Percentiles rank a stretch among this genome's conserved stretches.
phyloP scores from a whole-genome alignment of 257 asterid species.

The Lantana camara region DNA sequence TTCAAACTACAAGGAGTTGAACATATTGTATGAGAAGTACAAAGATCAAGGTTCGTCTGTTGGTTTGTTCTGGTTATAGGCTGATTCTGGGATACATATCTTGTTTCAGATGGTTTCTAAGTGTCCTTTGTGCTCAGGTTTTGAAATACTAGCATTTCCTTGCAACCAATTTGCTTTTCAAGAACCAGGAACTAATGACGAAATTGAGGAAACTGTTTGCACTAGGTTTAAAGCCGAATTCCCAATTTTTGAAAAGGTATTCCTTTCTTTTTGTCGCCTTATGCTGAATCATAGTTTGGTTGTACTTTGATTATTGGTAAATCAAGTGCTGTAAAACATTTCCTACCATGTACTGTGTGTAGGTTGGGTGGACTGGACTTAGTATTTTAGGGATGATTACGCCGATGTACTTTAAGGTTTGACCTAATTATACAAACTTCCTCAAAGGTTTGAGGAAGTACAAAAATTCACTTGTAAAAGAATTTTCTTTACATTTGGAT shows the following conservation, averaged over 20 bases:
- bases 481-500: no score
- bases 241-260: constrained; percentile 86
- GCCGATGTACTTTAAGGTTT: no score
- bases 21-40: constrained; percentile 69
- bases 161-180: constrained; percentile 89
- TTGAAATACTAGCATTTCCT: constrained; percentile 91
- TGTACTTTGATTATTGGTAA: neutral
- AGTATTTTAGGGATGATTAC: no score
- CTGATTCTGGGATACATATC: neutral
- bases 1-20: constrained; percentile 81
- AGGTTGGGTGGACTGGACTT: no score
- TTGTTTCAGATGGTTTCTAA: neutral
- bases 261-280: neutral
- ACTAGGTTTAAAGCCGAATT: constrained; percentile 79
- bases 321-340: no score
- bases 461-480: no score
- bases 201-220: constrained; percentile 76
- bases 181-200: constrained; percentile 86
- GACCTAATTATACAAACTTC: no score
- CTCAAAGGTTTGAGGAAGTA: no score
- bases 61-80: constrained; percentile 16
- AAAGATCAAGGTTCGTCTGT: constrained; percentile 64
- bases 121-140: constrained; percentile 42
- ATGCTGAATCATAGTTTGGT: neutral
- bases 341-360: no score